These are phyloP conservation scores for Priceomyces carsonii DNA, from an alignment of 805 yeast genomes.

Conservation along the genomic window DNA sequence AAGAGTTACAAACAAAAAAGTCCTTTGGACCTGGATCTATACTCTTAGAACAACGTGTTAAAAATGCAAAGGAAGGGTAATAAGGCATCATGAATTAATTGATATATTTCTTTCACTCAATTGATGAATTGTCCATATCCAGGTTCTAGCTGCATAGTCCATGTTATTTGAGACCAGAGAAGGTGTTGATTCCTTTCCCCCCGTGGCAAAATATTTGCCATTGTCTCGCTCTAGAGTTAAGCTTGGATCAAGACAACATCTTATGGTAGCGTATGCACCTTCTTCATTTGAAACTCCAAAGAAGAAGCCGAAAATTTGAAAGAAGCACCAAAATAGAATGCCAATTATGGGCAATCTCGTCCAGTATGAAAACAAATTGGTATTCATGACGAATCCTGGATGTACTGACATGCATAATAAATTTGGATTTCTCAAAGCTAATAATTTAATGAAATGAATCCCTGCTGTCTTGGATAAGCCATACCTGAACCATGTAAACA, in stretches of 20 bases:
- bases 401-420: conserved; percentile 67
- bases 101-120: conserved; percentile 49
- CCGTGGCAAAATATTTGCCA: conserved; percentile 68
- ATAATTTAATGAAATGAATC: conserved; percentile 66
- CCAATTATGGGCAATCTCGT: conserved; percentile 81
- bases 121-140: conserved; percentile 77
- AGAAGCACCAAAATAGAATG: conserved; percentile 65
- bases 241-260: conserved; percentile 58
- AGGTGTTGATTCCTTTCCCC: conserved; percentile 57
- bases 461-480: conserved; percentile 77
- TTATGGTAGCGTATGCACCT: conserved; percentile 66
- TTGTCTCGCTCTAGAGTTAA: conserved; percentile 54
- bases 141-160: conserved; percentile 65
- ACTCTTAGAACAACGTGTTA: conserved; percentile 9
- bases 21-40: conserved; percentile 8
- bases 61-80: conserved; percentile 2
- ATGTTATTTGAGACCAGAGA: conserved; percentile 56
- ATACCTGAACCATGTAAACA: conserved; percentile 78
- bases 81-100: conserved; percentile 6
- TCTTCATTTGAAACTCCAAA: conserved; percentile 74
- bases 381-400: conserved; percentile 86
- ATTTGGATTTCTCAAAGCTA: conserved; percentile 67
- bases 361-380: conserved; percentile 74
- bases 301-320: conserved; percentile 66
- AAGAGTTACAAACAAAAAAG: conserved; percentile 4